Evolutionary conservation across 768 basidiomycete species (phyloP).

Genomic region (Coprinopsis strossmayeri): DNA sequence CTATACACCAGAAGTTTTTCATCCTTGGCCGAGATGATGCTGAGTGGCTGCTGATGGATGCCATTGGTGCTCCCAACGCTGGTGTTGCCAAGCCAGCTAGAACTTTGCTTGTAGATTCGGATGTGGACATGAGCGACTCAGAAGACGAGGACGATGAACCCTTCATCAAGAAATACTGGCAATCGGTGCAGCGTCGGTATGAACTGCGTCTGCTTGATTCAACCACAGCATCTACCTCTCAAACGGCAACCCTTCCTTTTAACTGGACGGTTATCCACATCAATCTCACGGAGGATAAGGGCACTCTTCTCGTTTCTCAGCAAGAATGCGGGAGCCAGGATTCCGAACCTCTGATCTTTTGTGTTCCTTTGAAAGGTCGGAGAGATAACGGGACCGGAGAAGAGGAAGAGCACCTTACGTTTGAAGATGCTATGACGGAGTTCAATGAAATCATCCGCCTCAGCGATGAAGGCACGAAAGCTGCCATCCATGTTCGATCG

Average conservation of each 20-base stretch:
- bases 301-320: slow-evolving; percentile 77
- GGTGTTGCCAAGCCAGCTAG: slow-evolving; percentile 14
- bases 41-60: slow-evolving; percentile 59
- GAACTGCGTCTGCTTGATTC: slow-evolving; percentile 35
- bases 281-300: slow-evolving; percentile 75
- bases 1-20: slow-evolving; percentile 65
- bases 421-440: slow-evolving; percentile 67
- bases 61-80: slow-evolving; percentile 36
- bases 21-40: slow-evolving; percentile 51
- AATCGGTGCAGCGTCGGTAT: slow-evolving; percentile 48
- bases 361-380: slow-evolving; percentile 80
- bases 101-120: slow-evolving; percentile 6
- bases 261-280: slow-evolving; percentile 86
- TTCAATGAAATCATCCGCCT: slow-evolving; percentile 72
- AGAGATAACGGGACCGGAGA: slow-evolving; percentile 64
- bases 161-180: slow-evolving; percentile 57
- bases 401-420: slow-evolving; percentile 66
- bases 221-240: slow-evolving; percentile 33
- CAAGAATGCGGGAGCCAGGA: slow-evolving; percentile 46
- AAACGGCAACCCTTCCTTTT: slow-evolving; percentile 46
- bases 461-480: slow-evolving; percentile 71
- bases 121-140: slow-evolving; percentile 22
- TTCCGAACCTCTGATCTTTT: slow-evolving; percentile 68
- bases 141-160: slow-evolving; percentile 24
- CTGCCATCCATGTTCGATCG: slow-evolving; percentile 63